Percentiles rank a stretch among this genome's conserved stretches.
These are phyloP conservation scores for Amphibolis antarctica DNA, from an alignment of 106 monocot species.

Conservation along the genomic window DNA sequence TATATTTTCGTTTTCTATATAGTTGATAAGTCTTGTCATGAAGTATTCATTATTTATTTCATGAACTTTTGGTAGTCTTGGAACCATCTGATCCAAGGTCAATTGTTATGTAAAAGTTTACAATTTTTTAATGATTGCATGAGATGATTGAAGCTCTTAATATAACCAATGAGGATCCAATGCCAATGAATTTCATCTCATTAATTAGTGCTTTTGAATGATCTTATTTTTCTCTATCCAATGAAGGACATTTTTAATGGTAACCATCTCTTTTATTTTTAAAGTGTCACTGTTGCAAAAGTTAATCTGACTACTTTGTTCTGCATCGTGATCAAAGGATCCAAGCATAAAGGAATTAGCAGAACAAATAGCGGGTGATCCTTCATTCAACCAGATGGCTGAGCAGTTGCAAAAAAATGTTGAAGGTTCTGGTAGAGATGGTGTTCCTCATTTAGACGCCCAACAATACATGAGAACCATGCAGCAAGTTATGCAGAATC, in stretches of 20 bases:
- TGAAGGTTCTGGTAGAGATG: slow-evolving; percentile 31
- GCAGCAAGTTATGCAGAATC: slow-evolving; percentile 91
- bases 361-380: slow-evolving; percentile 78
- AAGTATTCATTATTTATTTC: no score
- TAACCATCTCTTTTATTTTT: not conserved
- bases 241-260: no score
- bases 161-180: no score
- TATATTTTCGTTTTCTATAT: no score
- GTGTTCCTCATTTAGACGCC: slow-evolving; percentile 47
- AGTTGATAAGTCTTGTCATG: no score
- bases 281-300: not conserved
- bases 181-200: not conserved
- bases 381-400: slow-evolving; percentile 79
- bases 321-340: slow-evolving; percentile 36
- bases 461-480: slow-evolving; percentile 70
- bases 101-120: no score
- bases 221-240: no score
- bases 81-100: no score
- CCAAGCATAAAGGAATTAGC: slow-evolving; percentile 80
- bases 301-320: not conserved
- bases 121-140: no score
- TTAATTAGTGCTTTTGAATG: no score
- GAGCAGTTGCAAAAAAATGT: slow-evolving; percentile 82
- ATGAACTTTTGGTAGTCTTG: no score
- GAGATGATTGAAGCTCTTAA: no score